Base-by-base conservation (phyloP, 2,329 filamentous ascomycete genomes). In the Cytospora schulzeri region DNA sequence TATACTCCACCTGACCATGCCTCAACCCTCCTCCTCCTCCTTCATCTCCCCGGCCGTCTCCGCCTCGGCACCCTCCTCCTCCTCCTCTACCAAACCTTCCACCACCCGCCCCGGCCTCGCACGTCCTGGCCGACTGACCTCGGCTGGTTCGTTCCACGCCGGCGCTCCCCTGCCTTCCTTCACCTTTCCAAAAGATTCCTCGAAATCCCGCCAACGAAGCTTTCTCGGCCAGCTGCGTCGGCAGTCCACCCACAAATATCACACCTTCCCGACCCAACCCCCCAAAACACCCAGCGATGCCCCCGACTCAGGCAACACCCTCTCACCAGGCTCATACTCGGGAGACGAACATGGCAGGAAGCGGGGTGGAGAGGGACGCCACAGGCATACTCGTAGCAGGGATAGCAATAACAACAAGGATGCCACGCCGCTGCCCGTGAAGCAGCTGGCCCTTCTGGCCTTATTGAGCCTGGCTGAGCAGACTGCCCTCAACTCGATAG, bases 401-500 rank as follows among this genome's bases (percentile, higher is more conserved):
- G 60, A 60, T 51, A 75, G 59, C 73, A 54, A 60, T 48, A 53
- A 50, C 57, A 62, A 64, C 50, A 38, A 80, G 67, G 77, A 83
- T 68, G 83, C 86, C 69, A 91, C 92, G 1, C 93, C 94, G 0
- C 79, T 99, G 22, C 95, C 95, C 0, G 87, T 87, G 69, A 87
- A 83, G 69, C 95, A 98, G 79, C 88, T 99, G 66, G 84, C 88
- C 6, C 85, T 98, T 15, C 81, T 99, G 38, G 94, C 94, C 1
- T 80, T 97, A 69, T 91, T 99, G 66, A 93, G 93, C 8, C 83
- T 99, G 26, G 91, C 91, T 61, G 95, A 99, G 75, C 95, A 99
- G 81, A 98, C 94, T 0, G 95, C 95, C 0, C 85, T 99, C 73
- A 99, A 99, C 76, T 97, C 93, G 26, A 97, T 99, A 72, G 91